A percentile compares a stretch with the other conserved stretches of the same genome.
These are phyloP conservation scores for Emergomyces orientalis DNA, from an alignment of 2,329 filamentous ascomycete species.

Conservation along the genomic window DNA sequence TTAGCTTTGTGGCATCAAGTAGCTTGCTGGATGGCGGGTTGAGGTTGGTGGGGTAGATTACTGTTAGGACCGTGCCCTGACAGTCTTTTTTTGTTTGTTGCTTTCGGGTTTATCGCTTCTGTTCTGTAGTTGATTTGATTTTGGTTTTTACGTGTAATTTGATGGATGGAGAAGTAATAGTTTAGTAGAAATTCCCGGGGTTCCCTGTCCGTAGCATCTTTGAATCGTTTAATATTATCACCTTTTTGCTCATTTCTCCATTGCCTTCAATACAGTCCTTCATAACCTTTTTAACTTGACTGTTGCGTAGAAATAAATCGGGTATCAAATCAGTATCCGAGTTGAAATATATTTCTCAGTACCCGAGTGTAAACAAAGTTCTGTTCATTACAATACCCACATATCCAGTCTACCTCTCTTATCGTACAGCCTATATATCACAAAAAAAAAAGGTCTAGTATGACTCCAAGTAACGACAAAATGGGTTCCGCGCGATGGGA, in stretches of 20 bases:
- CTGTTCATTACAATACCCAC: too few species aligned
- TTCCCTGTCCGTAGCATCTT: background rate
- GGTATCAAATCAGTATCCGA: background rate
- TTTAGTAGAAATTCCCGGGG: background rate
- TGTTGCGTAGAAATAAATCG: background rate
- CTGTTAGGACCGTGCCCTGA: background rate
- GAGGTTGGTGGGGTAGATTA: conserved; percentile 14
- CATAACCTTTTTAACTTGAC: background rate
- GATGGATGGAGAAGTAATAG: background rate
- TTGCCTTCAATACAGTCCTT: background rate
- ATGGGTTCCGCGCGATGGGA: background rate
- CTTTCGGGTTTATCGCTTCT: background rate
- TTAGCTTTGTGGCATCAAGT: conserved; percentile 41
- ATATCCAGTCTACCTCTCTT: background rate
- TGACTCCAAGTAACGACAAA: background rate
- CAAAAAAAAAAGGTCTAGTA: background rate
- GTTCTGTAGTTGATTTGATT: background rate
- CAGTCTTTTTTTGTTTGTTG: background rate
- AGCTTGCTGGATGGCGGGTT: conserved; percentile 37
- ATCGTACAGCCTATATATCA: background rate
- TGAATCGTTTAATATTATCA: background rate
- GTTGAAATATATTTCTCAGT: background rate
- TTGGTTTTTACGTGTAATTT: background rate
- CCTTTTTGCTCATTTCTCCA: background rate
- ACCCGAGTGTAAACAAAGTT: background rate